Evolutionary conservation across 2,329 filamentous ascomycete genomes (phyloP).

Genomic region (Fusarium cicatricum): DNA sequence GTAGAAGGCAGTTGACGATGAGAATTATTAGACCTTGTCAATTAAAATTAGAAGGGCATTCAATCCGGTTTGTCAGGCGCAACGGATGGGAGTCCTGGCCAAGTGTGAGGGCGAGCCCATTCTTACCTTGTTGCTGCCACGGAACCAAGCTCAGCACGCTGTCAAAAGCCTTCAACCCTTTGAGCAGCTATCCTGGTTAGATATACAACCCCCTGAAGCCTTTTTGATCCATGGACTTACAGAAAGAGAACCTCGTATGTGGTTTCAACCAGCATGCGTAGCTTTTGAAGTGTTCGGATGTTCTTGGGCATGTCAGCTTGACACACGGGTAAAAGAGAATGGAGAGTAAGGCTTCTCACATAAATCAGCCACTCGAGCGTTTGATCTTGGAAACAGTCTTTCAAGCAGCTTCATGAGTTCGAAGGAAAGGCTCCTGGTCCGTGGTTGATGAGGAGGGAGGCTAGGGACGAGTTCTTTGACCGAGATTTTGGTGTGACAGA

Average conservation of each 20-base stretch:
- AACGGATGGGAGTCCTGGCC: too few relatives aligned
- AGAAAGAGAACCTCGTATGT: background rate
- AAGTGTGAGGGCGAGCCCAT: too few relatives aligned
- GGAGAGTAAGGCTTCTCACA: background rate
- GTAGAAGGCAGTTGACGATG: background rate
- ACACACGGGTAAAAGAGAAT: background rate
- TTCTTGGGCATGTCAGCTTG: background rate
- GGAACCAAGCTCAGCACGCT: background rate
- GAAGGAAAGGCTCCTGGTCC: too few relatives aligned
- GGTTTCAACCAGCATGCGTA: background rate
- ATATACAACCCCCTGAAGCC: background rate
- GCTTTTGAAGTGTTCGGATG: background rate
- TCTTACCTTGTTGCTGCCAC: background rate
- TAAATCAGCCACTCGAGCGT: background rate
- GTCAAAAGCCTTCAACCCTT: background rate
- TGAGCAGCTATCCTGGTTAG: background rate
- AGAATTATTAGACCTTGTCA: background rate
- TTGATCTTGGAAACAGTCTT: too few relatives aligned
- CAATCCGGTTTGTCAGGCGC: background rate
- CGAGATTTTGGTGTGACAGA: too few relatives aligned
- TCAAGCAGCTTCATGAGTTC: too few relatives aligned
- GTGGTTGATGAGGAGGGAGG: too few relatives aligned
- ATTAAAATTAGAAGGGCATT: background rate
- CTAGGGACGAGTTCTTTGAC: too few relatives aligned
- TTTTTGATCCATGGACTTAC: background rate